A percentile compares a stretch with the other conserved stretches of the same genome.
Conservation (phyloP, 192 early-diverging fungal species). For the Oehlia diaphana region DNA sequence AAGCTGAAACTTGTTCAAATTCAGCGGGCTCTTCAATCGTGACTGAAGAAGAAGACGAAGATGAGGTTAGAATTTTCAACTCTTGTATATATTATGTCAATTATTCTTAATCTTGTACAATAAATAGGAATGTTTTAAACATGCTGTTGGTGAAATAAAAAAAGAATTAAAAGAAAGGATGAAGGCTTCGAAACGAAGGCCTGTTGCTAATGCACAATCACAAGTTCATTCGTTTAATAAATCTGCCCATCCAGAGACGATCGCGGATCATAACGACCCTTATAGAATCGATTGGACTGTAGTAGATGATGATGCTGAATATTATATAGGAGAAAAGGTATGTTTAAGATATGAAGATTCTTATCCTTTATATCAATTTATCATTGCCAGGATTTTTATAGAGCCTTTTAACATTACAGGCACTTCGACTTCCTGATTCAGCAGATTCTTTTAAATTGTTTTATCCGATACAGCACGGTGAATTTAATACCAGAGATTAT, state of each 20-base stretch:
- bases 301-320: slow-evolving; percentile 44
- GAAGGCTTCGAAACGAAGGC: slow-evolving; percentile 77
- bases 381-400: background rate
- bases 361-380: too few species aligned
- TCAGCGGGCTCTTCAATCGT: slow-evolving; percentile 10
- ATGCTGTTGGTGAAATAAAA: slow-evolving; percentile 51
- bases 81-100: slow-evolving; percentile 21
- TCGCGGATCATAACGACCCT: slow-evolving; percentile 90
- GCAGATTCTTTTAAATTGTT: slow-evolving; percentile 50
- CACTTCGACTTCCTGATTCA: slow-evolving; percentile 46
- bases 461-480: slow-evolving; percentile 80
- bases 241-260: slow-evolving; percentile 60
- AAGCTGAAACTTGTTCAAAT: slow-evolving; percentile 3
- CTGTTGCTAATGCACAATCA: slow-evolving; percentile 70
- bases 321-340: slow-evolving; percentile 66
- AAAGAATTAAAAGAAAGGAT: slow-evolving; percentile 75
- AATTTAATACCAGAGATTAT: slow-evolving; percentile 77
- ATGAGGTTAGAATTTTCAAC: slow-evolving; percentile 29
- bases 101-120: background rate
- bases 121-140: slow-evolving; percentile 35
- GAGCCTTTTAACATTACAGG: slow-evolving; percentile 31
- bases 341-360: background rate
- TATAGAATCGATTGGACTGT: slow-evolving; percentile 87
- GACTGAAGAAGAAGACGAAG: slow-evolving; percentile 28
- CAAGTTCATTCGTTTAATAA: slow-evolving; percentile 76